Evolutionary conservation across 1,284 basidiomycete genomes (phyloP).

Genomic region (Apiotrichum laibachii): DNA sequence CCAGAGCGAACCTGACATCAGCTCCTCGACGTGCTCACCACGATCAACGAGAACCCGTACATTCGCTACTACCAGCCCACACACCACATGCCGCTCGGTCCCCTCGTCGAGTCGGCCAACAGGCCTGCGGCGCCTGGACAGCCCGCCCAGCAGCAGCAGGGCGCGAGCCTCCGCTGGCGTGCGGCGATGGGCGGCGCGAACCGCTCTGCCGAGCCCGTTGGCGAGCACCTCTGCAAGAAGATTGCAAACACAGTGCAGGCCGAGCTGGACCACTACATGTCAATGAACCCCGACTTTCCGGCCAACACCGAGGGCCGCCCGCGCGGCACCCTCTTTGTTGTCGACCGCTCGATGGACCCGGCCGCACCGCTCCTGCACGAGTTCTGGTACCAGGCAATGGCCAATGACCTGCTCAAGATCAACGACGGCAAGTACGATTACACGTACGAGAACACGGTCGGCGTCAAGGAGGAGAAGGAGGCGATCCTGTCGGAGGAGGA

Average conservation of each 20-base stretch:
- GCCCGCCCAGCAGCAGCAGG: constrained; percentile 41
- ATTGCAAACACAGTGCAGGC: constrained; percentile 78
- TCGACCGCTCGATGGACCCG: constrained; percentile 93
- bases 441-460: constrained; percentile 75
- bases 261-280: constrained; percentile 80
- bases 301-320: constrained; percentile 51
- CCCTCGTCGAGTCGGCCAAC: constrained; percentile 57
- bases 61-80: constrained; percentile 90
- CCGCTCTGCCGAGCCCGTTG: constrained; percentile 45
- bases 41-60: constrained; percentile 88
- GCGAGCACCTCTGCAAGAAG: constrained; percentile 66
- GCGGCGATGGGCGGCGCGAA: constrained; percentile 39
- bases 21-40: constrained; percentile 87
- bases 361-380: constrained; percentile 90
- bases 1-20: constrained; percentile 40
- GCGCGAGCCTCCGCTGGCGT: constrained; percentile 42
- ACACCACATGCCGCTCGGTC: constrained; percentile 80
- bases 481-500: constrained; percentile 82
- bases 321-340: constrained; percentile 82
- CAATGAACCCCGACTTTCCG: constrained; percentile 77
- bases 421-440: constrained; percentile 88
- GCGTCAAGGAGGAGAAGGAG: constrained; percentile 79
- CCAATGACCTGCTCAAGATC: constrained; percentile 86
- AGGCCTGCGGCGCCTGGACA: constrained; percentile 35
- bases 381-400: constrained; percentile 99